These are phyloP conservation scores for Fusarium floridanum DNA, from an alignment of 2,329 filamentous ascomycete species.

Conservation along the genomic window DNA sequence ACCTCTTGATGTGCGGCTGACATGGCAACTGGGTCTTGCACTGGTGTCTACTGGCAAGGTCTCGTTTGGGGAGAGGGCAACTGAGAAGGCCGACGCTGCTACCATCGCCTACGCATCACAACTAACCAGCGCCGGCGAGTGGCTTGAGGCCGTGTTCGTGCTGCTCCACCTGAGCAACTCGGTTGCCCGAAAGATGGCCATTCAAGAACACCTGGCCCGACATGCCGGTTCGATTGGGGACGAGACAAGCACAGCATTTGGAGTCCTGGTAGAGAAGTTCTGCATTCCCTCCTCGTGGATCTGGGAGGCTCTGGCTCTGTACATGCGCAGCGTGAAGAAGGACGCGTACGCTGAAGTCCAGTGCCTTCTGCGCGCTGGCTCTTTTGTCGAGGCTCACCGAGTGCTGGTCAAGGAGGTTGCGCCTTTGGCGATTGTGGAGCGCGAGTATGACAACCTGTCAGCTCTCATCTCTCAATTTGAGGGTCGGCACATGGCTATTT, in stretches of 20 bases:
- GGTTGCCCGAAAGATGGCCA: slow-evolving; percentile 71
- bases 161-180: slow-evolving; percentile 79
- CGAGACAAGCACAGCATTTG: slow-evolving; percentile 68
- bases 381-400: slow-evolving; percentile 84
- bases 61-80: slow-evolving; percentile 65
- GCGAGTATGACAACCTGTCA: slow-evolving; percentile 79
- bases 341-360: slow-evolving; percentile 80
- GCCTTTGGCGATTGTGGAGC: slow-evolving; percentile 83
- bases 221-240: slow-evolving; percentile 77
- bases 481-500: slow-evolving; percentile 70
- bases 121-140: slow-evolving; percentile 73
- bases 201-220: slow-evolving; percentile 80
- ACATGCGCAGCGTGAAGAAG: slow-evolving; percentile 79
- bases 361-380: slow-evolving; percentile 82
- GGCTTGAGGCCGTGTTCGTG: slow-evolving; percentile 80
- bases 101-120: slow-evolving; percentile 75
- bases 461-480: slow-evolving; percentile 80
- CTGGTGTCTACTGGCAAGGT: slow-evolving; percentile 66
- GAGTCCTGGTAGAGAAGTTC: slow-evolving; percentile 72
- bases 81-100: slow-evolving; percentile 74
- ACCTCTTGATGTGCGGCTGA: slow-evolving; percentile 79
- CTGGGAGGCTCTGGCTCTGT: slow-evolving; percentile 87
- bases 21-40: slow-evolving; percentile 86
- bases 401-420: slow-evolving; percentile 86
- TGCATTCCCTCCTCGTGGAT: slow-evolving; percentile 83